Evolutionary conservation across 805 yeast genomes (phyloP), one percentile per base, ranked within the genome.

Genomic region (Danielia oregonensis): DNA sequence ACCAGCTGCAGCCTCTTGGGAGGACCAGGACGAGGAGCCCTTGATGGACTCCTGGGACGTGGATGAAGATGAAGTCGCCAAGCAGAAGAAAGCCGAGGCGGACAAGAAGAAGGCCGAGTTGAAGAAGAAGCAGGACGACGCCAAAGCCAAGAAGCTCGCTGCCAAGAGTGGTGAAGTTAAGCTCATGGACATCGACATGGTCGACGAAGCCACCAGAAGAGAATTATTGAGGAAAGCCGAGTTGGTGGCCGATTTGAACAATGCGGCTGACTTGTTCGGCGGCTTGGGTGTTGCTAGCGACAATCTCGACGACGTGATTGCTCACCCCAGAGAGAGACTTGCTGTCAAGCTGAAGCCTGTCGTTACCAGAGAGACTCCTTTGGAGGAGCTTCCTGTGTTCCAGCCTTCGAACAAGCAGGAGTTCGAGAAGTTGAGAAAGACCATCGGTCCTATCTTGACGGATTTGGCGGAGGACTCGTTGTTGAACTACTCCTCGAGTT

Each of bases 211-310:
- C 43, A 80, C 91, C n/a, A 74, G 86, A 54, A 76, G 69, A 48
- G 88, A 83, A 54, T 61, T 88, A 60, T 70, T 85, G 61, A 81
- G 72, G 54, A 70, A 82, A 57, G 95, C 93, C 14, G 95, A 91
- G 63, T 52, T 86, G 40, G 81, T 78, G 30, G 76, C 95, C 17
- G 98, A 91, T 65, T 70, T 91, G 59, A 86, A 86, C 61, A 86
- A 86, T 56, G 97, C 98, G 19, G 91, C 95, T 6, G 95, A 86
- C 50, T 69, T 91, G 49, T 87, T 91, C 56, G 95, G 88, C 21
- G 87, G 86, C 11, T 68, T 70, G 46, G 75, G 76, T 26, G 72
- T 74, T 35, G 75, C 78, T 16, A 57, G 46, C 12, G 67, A 59
- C 40, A 48, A 43, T 18, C 54, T 52, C 25, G 57, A 48, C 13